Evolutionary conservation across 495 filamentous ascomycete genomes (phyloP).

Genomic region (Penicillium goetzii): DNA sequence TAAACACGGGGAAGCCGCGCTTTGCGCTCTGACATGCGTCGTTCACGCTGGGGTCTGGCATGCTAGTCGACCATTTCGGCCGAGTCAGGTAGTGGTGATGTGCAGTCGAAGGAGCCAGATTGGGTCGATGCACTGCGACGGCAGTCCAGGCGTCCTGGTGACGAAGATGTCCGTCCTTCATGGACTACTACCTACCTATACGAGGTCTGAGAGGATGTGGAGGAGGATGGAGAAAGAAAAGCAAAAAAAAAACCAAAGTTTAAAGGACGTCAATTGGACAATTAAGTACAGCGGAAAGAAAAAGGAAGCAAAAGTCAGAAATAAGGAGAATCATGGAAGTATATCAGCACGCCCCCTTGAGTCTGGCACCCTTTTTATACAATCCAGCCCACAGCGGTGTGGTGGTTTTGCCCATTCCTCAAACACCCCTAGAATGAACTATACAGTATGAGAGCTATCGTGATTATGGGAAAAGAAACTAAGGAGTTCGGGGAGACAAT

Average conservation of each 20-base stretch:
- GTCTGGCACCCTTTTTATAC: neutral
- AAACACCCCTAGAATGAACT: neutral
- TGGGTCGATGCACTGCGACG: conserved; percentile 20
- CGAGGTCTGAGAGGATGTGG: neutral
- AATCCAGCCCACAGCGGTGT: neutral
- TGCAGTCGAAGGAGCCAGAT: neutral
- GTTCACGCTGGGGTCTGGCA: neutral
- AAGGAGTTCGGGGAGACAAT: neutral
- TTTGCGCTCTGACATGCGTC: conserved; percentile 11
- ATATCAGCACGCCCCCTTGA: neutral
- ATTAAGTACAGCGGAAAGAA: neutral
- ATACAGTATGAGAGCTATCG: neutral
- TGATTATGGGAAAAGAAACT: neutral
- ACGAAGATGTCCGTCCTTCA: conserved; percentile 19
- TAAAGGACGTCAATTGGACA: neutral
- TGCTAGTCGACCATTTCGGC: conserved; percentile 12
- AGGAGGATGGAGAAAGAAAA: conserved; percentile 7
- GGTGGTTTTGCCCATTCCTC: neutral
- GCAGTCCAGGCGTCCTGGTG: conserved; percentile 20
- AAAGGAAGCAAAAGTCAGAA: conserved; percentile 8
- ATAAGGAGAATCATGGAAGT: neutral
- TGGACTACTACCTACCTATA: conserved; percentile 15
- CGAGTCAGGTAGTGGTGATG: conserved; percentile 25
- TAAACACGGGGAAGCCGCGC: conserved; percentile 13
- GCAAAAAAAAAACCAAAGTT: conserved; percentile 4